Evolutionary conservation across 305 asterid species (phyloP), one percentile per base, ranked within the genome.

Genomic region (Rubia tinctorum): DNA sequence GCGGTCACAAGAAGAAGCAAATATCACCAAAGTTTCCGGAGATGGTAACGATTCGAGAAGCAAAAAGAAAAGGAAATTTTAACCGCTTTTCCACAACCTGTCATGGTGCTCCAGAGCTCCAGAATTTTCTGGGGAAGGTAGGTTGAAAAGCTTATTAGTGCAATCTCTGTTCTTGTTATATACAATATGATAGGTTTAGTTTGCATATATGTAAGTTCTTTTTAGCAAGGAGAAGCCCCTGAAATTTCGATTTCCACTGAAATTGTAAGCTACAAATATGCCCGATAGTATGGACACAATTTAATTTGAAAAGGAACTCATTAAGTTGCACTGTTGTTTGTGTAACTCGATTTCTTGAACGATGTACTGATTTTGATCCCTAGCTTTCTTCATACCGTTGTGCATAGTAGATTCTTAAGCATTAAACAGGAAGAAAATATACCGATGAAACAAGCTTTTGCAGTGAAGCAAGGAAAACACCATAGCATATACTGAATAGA

Each of bases 61-160:
- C 71, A 86, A 84, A 73, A 78, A 76, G 79, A 83, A 83, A 81
- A 82, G 49, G 78, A 84, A 66, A 47, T 23, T 53, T 37, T 47
- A 75, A 76, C 43, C 56, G 49, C 55, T 67, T 55, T 42, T 75
- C 51, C 27, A 39, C 34, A 80, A 42, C 72, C 83, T 18, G 77
- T 25, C 82, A 22, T 56, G 13, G 5, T 34, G 69, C 0, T 34
- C 20, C 47, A 45, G 25, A 34, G 1, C 22, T 2, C 34, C 75
- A 63, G 81, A 86, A 69, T 73, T 79, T 69, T 64, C 42, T 40
- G 78, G 80, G 80, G 81, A 87, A 85, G 77, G 66, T 51, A 8
- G 45, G 44, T 34, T 70, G 76, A 37, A 74, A 79, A 76, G 74
- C 78, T 78, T 83, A 79, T 80, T 75, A 30, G 71, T 82, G 65